Percentiles rank a stretch among this genome's conserved stretches.
phyloP scores from a whole-genome alignment of 805 yeast genomes.

The Suhomyces sp. region DNA sequence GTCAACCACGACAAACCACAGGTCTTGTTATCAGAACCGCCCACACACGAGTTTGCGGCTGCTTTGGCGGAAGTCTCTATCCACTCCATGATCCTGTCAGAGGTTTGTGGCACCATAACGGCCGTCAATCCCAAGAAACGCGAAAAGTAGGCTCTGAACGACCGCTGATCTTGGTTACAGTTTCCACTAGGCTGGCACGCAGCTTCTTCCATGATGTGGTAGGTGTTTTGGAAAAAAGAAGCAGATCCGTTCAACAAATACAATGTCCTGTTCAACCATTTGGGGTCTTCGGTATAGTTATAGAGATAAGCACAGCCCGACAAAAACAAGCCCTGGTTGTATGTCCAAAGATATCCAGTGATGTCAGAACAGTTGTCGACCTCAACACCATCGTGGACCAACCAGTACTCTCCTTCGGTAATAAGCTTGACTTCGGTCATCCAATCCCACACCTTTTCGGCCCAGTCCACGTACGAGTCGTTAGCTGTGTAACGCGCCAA shows the following conservation, averaged over 20 bases:
- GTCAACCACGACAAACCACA: conserved; percentile 70
- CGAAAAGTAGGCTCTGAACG: conserved; percentile 84
- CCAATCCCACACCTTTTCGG: conserved; percentile 46
- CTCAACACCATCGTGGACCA: conserved; percentile 74
- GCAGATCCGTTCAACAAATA: conserved; percentile 52
- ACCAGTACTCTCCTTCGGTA: conserved; percentile 39
- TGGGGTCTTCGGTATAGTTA: conserved; percentile 61
- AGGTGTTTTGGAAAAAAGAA: conserved; percentile 46
- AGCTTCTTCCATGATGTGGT: conserved; percentile 65
- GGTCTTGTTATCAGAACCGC: conserved; percentile 82
- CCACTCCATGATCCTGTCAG: conserved; percentile 42
- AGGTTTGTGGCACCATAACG: conserved; percentile 61
- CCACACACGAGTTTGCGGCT: conserved; percentile 66
- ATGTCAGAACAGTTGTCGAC: conserved; percentile 60
- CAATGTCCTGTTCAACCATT: conserved; percentile 64
- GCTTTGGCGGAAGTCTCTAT: conserved; percentile 38
- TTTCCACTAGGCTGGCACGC: conserved; percentile 67
- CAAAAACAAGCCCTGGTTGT: conserved; percentile 77
- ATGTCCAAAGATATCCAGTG: conserved; percentile 72
- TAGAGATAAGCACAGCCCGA: conserved; percentile 80
- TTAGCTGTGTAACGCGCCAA: conserved; percentile 42
- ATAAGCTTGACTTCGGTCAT: conserved; percentile 42
- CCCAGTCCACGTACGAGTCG: conserved; percentile 38
- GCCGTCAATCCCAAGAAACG: conserved; percentile 76
- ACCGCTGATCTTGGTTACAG: conserved; percentile 85